Base-by-base conservation (phyloP, 164 flowering plant genomes). In the Piper longum region DNA sequence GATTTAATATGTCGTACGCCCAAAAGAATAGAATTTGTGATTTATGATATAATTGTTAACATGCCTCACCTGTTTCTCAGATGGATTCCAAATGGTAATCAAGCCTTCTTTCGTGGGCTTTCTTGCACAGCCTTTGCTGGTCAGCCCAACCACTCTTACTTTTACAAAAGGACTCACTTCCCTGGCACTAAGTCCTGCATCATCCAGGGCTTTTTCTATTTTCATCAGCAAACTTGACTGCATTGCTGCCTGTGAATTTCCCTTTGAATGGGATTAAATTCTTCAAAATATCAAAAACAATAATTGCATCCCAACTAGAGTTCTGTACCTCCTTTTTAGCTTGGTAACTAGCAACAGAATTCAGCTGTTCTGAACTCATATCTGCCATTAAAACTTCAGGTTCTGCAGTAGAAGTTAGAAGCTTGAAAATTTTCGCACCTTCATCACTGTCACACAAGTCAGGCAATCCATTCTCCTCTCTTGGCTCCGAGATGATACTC, bases 331-430 rank as follows among this genome's bases (percentile, higher is more conserved):
- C 87, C 56, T 80, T 59, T 77, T 88, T 93, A 59, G 87, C 79
- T 75, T 78, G 82, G 74, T 83, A 93, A 69, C 75, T 66, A 41
- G 88, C 64, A 71, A 86, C 80, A 43, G 86, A 83, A 64, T 66
- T 75, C 44, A 93, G 78, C 71, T 89, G 96, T 63, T 84, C 85
- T 2, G 81, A 69, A 63, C 80, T 93, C 97, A 93, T 87, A 62
- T 81, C 96, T 52, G 95, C 96, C 99, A 93, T 87, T 64, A 93
- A 11, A 39, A 81, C 62, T 74, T 93, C 97, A 61, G 99, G 99
- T 72, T 93, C 99, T 61, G 89, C 89, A 68, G 96, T 79, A 65
- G 74, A 75, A 75, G 91, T 97, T 41, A 93, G 88, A 54, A 85
- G 71, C 68, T 76, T 85, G 16, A 82, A 76, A 60, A 90, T 78